Evolutionary conservation across 2,329 filamentous ascomycete genomes (phyloP).

Genomic region (Calonectria multiphialidica): DNA sequence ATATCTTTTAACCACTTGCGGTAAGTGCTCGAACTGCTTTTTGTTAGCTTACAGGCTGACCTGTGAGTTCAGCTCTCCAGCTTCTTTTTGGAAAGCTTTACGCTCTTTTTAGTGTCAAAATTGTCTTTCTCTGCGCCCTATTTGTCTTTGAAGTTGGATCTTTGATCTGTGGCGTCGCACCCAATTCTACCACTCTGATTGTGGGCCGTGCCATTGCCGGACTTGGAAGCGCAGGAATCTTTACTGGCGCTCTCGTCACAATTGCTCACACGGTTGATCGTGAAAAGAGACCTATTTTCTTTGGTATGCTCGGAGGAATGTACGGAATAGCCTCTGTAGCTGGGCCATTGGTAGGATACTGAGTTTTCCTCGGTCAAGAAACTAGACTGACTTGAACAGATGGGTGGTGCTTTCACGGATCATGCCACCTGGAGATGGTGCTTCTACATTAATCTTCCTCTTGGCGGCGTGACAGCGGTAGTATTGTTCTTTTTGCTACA

Average conservation of each 20-base stretch:
- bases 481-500: conserved; percentile 47
- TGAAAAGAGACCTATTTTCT: conserved; percentile 45
- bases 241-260: conserved; percentile 60
- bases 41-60: background rate
- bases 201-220: conserved; percentile 62
- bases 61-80: conserved; percentile 30
- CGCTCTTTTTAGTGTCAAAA: conserved; percentile 62
- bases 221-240: conserved; percentile 60
- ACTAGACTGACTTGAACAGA: background rate
- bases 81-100: conserved; percentile 56
- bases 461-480: conserved; percentile 45
- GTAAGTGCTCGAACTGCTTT: background rate
- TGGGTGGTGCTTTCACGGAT: conserved; percentile 50
- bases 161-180: conserved; percentile 60
- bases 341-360: conserved; percentile 39
- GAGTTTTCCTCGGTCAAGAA: background rate
- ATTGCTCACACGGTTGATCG: conserved; percentile 54
- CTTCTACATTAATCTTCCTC: conserved; percentile 36
- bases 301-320: conserved; percentile 46
- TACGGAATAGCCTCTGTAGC: conserved; percentile 47
- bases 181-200: conserved; percentile 59
- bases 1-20: conserved; percentile 18
- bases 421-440: conserved; percentile 38
- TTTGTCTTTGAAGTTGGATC: conserved; percentile 65
- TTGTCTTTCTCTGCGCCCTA: conserved; percentile 59